phyloP scores from a whole-genome alignment of 2,329 filamentous ascomycete species.

The Aquanectria penicillioides region DNA sequence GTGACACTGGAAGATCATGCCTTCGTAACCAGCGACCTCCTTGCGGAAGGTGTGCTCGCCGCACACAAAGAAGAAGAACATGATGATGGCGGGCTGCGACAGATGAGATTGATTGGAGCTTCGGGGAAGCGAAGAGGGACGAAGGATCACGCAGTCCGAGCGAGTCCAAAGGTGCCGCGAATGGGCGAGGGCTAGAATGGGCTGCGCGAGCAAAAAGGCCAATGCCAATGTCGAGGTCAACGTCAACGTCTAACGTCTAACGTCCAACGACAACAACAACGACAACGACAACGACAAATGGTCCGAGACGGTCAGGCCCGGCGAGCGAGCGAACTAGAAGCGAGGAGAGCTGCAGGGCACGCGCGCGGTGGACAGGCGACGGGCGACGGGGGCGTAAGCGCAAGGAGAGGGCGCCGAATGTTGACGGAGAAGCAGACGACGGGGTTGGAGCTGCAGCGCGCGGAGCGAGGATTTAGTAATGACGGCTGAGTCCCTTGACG shows the following conservation, averaged over 20 bases:
- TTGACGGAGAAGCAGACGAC: slow-evolving; percentile 18
- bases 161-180: not conserved
- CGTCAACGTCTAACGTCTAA: too few relatives aligned
- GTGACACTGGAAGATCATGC: slow-evolving; percentile 70
- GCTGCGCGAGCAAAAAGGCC: too few relatives aligned
- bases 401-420: slow-evolving; percentile 12
- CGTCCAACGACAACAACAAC: too few relatives aligned
- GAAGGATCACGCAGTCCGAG: too few relatives aligned
- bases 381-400: not conserved
- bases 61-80: slow-evolving; percentile 72
- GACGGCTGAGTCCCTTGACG: not conserved
- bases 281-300: not conserved
- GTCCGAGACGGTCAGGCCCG: not conserved
- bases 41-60: slow-evolving; percentile 70
- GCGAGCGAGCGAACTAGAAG: not conserved
- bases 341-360: not conserved
- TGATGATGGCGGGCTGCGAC: slow-evolving; percentile 40
- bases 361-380: not conserved
- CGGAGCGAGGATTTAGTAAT: slow-evolving; percentile 6
- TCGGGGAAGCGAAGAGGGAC: too few relatives aligned
- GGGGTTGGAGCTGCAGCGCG: slow-evolving; percentile 3
- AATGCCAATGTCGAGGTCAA: too few relatives aligned
- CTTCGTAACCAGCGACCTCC: slow-evolving; percentile 69
- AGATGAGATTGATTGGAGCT: too few relatives aligned
- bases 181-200: not conserved